Conservation (phyloP, 805 yeast species). For the Lipomyces sp. region DNA sequence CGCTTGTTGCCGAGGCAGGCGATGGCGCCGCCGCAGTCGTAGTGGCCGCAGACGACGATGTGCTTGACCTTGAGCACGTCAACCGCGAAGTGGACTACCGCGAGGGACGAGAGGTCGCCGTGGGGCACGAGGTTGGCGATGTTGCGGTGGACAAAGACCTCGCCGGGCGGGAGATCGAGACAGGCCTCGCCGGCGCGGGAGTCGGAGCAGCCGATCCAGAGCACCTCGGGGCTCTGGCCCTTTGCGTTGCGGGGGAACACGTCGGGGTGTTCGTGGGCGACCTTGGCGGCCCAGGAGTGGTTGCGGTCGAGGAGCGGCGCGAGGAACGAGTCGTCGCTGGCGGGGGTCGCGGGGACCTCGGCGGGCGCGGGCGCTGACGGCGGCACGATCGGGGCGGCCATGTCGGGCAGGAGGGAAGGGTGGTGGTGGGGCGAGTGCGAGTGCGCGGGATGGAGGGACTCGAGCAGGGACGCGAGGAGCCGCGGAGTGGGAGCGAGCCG, state of each 20-base stretch:
- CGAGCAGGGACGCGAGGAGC: background rate
- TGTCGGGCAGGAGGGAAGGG: background rate
- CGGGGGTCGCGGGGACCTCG: too few species aligned
- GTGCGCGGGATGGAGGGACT: background rate
- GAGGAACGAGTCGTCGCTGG: background rate
- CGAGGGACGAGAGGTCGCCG: slow-evolving; percentile 67
- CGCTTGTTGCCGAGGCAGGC: slow-evolving; percentile 65
- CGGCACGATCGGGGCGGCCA: background rate
- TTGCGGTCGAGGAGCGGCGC: slow-evolving; percentile 40
- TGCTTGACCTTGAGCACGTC: slow-evolving; percentile 77
- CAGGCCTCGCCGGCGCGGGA: slow-evolving; percentile 82
- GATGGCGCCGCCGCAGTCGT: slow-evolving; percentile 92
- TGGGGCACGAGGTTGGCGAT: slow-evolving; percentile 73
- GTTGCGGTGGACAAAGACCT: slow-evolving; percentile 81
- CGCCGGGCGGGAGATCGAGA: slow-evolving; percentile 81
- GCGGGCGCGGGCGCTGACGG: too few species aligned
- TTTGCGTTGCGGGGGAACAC: slow-evolving; percentile 62
- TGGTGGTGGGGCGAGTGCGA: background rate
- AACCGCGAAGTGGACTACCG: slow-evolving; percentile 84
- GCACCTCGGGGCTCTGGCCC: slow-evolving; percentile 89
- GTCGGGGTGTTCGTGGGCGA: slow-evolving; percentile 52
- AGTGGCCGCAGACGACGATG: slow-evolving; percentile 87
- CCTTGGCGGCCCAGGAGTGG: slow-evolving; percentile 45
- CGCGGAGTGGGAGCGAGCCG: background rate
- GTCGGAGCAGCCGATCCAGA: slow-evolving; percentile 94